Base-by-base conservation (phyloP, 768 basidiomycete species). In the Stropharia rugosoannulata region DNA sequence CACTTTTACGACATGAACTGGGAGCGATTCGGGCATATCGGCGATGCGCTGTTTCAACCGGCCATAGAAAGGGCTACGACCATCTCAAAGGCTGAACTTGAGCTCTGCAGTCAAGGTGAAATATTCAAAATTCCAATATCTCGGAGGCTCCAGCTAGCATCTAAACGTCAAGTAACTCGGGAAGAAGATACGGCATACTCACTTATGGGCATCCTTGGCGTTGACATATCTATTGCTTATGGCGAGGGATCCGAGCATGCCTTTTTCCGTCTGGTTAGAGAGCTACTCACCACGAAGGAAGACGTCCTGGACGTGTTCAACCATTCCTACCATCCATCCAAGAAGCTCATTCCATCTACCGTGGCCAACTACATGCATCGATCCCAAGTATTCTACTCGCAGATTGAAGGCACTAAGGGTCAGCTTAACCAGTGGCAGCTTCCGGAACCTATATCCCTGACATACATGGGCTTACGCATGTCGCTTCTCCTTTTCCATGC, bases 151-250 rank as follows among this genome's bases (percentile, higher is more conserved):
- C 27, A 48, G n/a, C 16, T 16, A 27, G 47, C 47, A 18, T 27
- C 27, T 15, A 18, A 16, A 4, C 47, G 47, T 16, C 25, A 32
- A 5, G 47, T 48, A 8, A 48, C 47, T 1, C 47, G 47, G 16
- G 47, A 35, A 15, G 47, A 48, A 16, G 47, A 48, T 18, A 16
- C 27, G 6, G 25, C 47, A 18, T 48, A 48, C 29, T 48, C 47
- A n/a, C 47, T 48, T 18, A 48, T 48, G 47, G 47, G 47, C 8
- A 48, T 48, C 35, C 32, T 48, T 18, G 29, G 29, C 8, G 32
- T 48, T 6, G 32, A 48, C n/a, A 48, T 48, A 35, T 48, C 47
- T 4, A 48, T 36, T 35, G 47, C 47, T 35, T 49, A 49, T 49
- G 32, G 47, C 4, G 47, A 49, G 18, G 47, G 47, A 5, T 15